Percentiles rank a stretch among this genome's conserved stretches.
Evolutionary conservation across 345 rosid genomes (phyloP).

Genomic region (Eucalyptus globulus): DNA sequence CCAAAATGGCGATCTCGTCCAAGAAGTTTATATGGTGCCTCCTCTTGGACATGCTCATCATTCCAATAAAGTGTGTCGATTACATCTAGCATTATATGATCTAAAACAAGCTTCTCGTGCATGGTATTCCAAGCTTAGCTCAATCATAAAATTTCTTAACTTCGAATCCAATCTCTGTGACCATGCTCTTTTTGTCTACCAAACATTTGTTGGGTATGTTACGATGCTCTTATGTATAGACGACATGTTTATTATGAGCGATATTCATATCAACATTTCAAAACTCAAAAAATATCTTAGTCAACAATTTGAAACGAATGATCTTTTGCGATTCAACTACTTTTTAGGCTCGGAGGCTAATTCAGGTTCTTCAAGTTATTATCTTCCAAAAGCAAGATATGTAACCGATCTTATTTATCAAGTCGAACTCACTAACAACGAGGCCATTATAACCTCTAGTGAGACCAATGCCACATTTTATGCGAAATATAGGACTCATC

Average conservation of each 20-base stretch:
- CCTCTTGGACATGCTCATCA: not conserved
- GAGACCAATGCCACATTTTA: not conserved
- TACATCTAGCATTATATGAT: not conserved
- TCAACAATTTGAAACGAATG: not conserved
- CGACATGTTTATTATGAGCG: fast-evolving
- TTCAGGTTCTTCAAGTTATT: fast-evolving
- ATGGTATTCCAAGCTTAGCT: not conserved
- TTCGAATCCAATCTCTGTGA: not conserved
- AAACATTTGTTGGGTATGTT: not conserved
- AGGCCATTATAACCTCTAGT: fast-evolving
- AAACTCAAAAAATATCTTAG: fast-evolving
- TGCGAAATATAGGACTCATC: not conserved
- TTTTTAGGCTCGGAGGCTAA: not conserved
- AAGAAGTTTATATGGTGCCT: not conserved
- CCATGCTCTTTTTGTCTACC: not conserved
- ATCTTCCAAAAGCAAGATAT: not conserved
- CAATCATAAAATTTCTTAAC: not conserved
- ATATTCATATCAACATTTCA: not conserved
- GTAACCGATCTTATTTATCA: not conserved
- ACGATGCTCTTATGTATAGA: not conserved
- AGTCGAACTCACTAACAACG: not conserved
- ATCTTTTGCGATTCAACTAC: fast-evolving
- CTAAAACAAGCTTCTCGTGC: fast-evolving
- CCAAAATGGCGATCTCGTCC: not conserved
- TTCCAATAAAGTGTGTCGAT: not conserved